Evolutionary conservation across 495 filamentous ascomycete genomes (phyloP).

Genomic region (Neurospora pannonica): DNA sequence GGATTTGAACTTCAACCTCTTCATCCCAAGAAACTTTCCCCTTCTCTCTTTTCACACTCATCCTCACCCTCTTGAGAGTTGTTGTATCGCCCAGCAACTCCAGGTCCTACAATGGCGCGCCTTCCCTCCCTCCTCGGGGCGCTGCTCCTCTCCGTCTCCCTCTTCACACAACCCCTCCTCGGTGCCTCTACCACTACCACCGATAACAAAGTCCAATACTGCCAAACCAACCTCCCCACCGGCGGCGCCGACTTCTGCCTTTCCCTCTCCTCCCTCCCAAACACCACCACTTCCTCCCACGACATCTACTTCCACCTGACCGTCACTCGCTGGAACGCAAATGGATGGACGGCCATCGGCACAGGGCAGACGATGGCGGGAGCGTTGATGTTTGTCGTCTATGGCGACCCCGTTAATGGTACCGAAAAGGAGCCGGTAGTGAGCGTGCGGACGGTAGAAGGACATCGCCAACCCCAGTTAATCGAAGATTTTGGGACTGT

Average conservation of each 20-base stretch:
- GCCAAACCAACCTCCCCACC: slow-evolving; percentile 9
- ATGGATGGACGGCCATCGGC: slow-evolving; percentile 24
- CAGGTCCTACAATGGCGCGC: not conserved
- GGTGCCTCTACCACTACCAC: not conserved
- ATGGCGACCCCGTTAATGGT: slow-evolving; percentile 14
- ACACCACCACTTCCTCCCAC: slow-evolving; percentile 11
- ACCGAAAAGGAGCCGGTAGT: slow-evolving; percentile 9
- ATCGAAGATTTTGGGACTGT: not conserved
- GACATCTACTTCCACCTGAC: slow-evolving; percentile 16
- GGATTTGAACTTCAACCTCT: not conserved
- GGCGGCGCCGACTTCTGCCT: slow-evolving; percentile 21
- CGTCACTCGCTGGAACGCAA: slow-evolving; percentile 6
- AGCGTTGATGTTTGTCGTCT: slow-evolving; percentile 24
- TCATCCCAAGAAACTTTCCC: not conserved
- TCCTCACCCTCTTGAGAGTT: not conserved
- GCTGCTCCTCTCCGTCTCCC: not conserved
- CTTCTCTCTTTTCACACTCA: not conserved
- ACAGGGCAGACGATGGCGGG: slow-evolving; percentile 19
- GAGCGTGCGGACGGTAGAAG: slow-evolving; percentile 19
- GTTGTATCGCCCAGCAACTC: not conserved
- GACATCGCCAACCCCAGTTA: slow-evolving; percentile 14
- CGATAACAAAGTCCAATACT: slow-evolving; percentile 14
- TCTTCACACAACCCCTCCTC: not conserved
- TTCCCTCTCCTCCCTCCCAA: slow-evolving; percentile 7
- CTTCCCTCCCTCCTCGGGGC: not conserved